Base-by-base conservation (phyloP, 441 rosid species). In the Eutrema salsugineum region DNA sequence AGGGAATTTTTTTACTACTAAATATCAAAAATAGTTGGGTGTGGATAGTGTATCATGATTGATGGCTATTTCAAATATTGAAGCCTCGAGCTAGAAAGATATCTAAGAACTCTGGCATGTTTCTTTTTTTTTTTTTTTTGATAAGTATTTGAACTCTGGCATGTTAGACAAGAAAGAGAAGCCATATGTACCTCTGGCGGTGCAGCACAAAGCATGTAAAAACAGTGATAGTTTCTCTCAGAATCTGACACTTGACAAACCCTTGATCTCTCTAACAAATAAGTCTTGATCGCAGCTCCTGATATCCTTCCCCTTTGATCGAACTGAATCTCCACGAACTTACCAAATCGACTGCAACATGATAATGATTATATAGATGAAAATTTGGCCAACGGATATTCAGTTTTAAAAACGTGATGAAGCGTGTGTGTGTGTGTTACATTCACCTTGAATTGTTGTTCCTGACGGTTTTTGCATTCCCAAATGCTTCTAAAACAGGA, bases 401-500 rank as follows among this genome's bases (percentile, higher is more conserved):
- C 60, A 57, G 47, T 6, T 42, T 19, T 8, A 69, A 49, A 32
- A 42, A 46, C n/a, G 58, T 42, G 33, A n/a, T 57, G 46, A 6
- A 27, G 33, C 0, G 14, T 48, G 42, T 63, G 44, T 24, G 16
- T 33, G 58, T 36, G 53, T 30, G 73, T 36, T 69, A 33, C 63
- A 74, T 75, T 71, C 59, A 90, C 99, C 99, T 96, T 43, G 98
- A 96, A 85, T 96, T 93, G 80, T 96, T 96, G 86, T 96, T 96
- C 82, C 98, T 84, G 61, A 96, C 96, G 14, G 99, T 96, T 85
- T 96, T 96, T 47, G 99, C 99, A 53, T 93, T 96, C 59, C 99
- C 99, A 84, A 96, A 96, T 73, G 99, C 98, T 84, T 96, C 99
- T 65, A 96, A 73, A 68, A 96, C 99, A 79, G 99, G 99, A 78